Evolutionary conservation across 2,329 filamentous ascomycete species (phyloP).

Genomic region (Colletotrichum sp.): DNA sequence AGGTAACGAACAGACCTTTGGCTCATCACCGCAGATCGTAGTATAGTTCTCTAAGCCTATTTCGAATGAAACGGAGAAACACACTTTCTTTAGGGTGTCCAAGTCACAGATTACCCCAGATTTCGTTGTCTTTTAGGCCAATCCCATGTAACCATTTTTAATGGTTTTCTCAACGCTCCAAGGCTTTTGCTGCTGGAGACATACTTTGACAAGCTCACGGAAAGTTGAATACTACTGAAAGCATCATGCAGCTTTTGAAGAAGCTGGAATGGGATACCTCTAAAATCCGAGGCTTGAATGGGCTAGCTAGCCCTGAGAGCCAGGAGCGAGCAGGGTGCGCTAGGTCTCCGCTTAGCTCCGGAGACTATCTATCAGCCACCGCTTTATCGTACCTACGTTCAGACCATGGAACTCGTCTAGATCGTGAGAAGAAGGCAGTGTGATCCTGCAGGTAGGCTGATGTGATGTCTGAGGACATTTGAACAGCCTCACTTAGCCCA

Average conservation of each 20-base stretch:
- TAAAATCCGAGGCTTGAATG: not conserved
- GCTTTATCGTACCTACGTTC: not conserved
- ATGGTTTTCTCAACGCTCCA: not conserved
- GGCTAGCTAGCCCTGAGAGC: not conserved
- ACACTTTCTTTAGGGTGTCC: not conserved
- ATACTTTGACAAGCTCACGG: not conserved
- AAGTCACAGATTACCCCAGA: not conserved
- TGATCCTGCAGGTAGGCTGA: not conserved
- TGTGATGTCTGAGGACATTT: not conserved
- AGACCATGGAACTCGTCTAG: not conserved
- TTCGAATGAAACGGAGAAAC: not conserved
- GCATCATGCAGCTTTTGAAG: not conserved
- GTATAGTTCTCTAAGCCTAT: not conserved
- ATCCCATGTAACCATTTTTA: not conserved
- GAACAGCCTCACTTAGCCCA: not conserved
- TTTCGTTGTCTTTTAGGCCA: not conserved
- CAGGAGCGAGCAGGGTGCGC: not conserved
- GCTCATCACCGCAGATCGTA: not conserved
- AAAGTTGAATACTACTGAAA: rapidly evolving
- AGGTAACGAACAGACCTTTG: not conserved
- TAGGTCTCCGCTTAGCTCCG: not conserved
- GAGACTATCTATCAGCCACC: not conserved
- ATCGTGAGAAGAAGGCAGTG: not conserved
- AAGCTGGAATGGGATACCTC: not conserved
- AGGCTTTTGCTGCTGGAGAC: not conserved